phyloP scores from a whole-genome alignment of 345 rosid species.

The Hevea brasiliensis region DNA sequence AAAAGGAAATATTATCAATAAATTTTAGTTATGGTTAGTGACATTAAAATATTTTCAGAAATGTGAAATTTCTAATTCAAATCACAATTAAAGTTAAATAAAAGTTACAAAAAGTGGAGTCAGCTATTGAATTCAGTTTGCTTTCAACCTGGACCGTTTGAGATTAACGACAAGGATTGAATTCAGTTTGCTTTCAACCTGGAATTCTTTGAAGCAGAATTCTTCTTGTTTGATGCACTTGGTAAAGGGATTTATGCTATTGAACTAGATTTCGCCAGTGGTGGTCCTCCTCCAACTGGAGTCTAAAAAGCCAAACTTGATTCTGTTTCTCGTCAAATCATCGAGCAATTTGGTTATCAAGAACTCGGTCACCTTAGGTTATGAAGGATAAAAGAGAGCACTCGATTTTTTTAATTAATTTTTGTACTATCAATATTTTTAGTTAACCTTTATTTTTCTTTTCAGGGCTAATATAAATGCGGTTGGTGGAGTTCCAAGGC shows the following conservation, averaged over 20 bases:
- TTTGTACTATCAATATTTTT: too few relatives aligned
- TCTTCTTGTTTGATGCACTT: constrained; percentile 43
- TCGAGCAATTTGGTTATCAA: constrained; percentile 62
- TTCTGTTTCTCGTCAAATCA: constrained; percentile 31
- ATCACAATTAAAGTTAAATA: too few relatives aligned
- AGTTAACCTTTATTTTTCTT: too few relatives aligned
- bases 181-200: constrained; percentile 57
- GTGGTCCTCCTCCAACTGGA: constrained; percentile 60
- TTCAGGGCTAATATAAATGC: constrained; percentile 33
- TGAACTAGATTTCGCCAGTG: constrained; percentile 42
- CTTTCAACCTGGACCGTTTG: constrained; percentile 16
- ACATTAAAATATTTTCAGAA: too few relatives aligned
- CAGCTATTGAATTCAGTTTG: background rate
- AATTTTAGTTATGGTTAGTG: too few relatives aligned
- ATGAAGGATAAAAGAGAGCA: background rate
- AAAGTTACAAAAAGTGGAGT: background rate
- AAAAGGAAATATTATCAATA: too few relatives aligned
- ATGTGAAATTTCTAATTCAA: too few relatives aligned
- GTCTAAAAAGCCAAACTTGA: constrained; percentile 57
- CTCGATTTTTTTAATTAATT: too few relatives aligned
- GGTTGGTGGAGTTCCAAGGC: constrained; percentile 63
- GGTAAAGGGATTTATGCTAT: constrained; percentile 56
- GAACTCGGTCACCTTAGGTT: constrained; percentile 82
- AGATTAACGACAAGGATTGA: constrained; percentile 43
- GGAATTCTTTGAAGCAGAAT: constrained; percentile 64